Conservation (phyloP, 441 rosid genomes). For the Kokia cookei region DNA sequence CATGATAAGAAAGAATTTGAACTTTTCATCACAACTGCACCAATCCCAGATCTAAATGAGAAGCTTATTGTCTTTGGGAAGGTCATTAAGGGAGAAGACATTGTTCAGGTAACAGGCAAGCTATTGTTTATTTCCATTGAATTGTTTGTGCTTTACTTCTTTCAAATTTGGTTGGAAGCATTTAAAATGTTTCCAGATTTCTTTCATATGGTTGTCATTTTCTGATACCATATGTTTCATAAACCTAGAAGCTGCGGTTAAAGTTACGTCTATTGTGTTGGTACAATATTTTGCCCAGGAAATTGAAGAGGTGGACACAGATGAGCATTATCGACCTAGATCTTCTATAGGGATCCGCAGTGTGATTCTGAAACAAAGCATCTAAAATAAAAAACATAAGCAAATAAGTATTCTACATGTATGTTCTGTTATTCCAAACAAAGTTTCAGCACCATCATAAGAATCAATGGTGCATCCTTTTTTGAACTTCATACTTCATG, state of each 20-base stretch:
- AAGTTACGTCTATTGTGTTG: not conserved
- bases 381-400: conserved; percentile 11
- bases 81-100: conserved; percentile 44
- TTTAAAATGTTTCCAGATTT: not conserved
- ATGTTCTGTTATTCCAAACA: not conserved
- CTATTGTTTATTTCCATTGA: not conserved
- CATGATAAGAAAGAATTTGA: conserved; percentile 43
- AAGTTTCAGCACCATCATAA: not conserved
- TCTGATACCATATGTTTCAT: not conserved
- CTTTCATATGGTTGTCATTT: not conserved
- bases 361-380: conserved; percentile 41
- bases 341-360: conserved; percentile 39
- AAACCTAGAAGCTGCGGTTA: not conserved
- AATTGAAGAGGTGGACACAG: conserved; percentile 61
- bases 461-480: not conserved
- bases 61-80: conserved; percentile 51
- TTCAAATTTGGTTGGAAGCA: not conserved
- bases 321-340: conserved; percentile 52
- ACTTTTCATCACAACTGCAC: conserved; percentile 52
- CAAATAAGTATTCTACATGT: not conserved
- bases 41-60: conserved; percentile 42
- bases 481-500: not conserved
- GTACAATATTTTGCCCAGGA: conserved; percentile 19
- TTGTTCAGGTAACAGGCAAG: conserved; percentile 37
- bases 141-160: not conserved